Evolutionary conservation across 164 flowering plant genomes (phyloP), one percentile per base, ranked within the genome.

Genomic region (Chimonanthus praecox): DNA sequence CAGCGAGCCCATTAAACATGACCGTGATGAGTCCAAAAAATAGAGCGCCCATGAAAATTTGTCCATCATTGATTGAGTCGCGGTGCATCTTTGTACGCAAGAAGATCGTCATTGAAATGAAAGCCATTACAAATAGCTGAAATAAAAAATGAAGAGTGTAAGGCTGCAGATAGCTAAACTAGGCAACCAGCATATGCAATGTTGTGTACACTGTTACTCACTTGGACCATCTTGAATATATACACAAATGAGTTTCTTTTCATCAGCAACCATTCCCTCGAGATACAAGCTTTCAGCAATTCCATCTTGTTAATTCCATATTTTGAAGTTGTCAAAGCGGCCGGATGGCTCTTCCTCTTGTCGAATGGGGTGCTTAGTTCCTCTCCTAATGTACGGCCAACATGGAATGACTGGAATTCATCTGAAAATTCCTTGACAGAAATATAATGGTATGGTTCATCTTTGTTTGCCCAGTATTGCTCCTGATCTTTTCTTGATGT

Each of bases 401-500:
- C 69, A 60, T 88, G 89, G 71, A 88, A 89, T 43, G 84, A 83
- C 58, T 86, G 87, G 76, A 87, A 88, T 47, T 88, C 87, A 68
- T 90, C 88, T 0, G 87, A 58, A 68, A 90, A 89, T 79, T 90
- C 89, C 68, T 58, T 79, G 13, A 69, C 86, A 2, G 89, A 64
- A 8, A 89, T 75, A 78, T 82, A 90, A 16, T 65, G 78, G 54
- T 89, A 87, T 54, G 89, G 84, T 64, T 81, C 82, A 13, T 86
- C 88, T 71, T 58, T 77, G 2, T 20, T 11, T 46, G 74, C 79
- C 91, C 92, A 89, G 76, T 90, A 90, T 69, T 89, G 95, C 76
- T 81, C 80, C 73, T 90, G 95, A 82, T 90, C 95, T 82, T 89
- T 90, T 75, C 81, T 85, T 65, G 94, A 90, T 51, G 91, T 88